Base-by-base conservation (phyloP, 2,329 filamentous ascomycete genomes). In the Biscogniauxia mediterranea region DNA sequence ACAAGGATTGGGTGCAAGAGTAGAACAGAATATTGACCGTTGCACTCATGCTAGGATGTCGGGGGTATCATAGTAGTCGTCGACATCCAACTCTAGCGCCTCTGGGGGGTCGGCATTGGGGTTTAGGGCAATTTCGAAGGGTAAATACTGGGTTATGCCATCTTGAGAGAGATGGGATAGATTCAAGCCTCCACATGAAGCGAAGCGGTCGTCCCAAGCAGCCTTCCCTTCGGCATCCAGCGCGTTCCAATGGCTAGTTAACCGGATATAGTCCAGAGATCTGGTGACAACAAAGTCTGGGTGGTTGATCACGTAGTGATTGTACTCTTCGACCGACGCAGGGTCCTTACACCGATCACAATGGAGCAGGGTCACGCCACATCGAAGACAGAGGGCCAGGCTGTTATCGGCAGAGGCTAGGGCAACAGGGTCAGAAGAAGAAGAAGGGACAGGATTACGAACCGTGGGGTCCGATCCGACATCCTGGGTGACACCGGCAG, bases 391-490 rank as follows among this genome's bases (percentile, higher is more conserved):
- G 59, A 73, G 46, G 61, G 72, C 72, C 50, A 66, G 61, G 53
- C 57, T 55, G 32, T 52, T 58, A 61, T 70, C 67, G 62, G 61
- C 55, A 61, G 58, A 51, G 50, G 61, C 9, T 50, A 53, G 50
- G 46, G 46, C n/a, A 28, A 56, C 28, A 52, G 58, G 15, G 46
- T 59, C 49, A 55, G 58, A 55, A 61, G 54, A 61, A 61, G 64
- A 52, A 67, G 71, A 70, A 73, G 76, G 73, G 74, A 76, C 69
- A 69, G 78, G 70, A 69, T 70, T 74, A 97, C 94, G 86, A 89
- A 99, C 94, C 88, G 96, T 99, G 79, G 95, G 95, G 85, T 99
- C 95, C 74, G 92, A 93, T 74, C 90, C 92, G 73, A 99, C 93
- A 80, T 99, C 96, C 78, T 96, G 92, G 64, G 94, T 97, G 71